Base-by-base conservation (phyloP, 805 yeast species). In the Candida nanaspora region DNA sequence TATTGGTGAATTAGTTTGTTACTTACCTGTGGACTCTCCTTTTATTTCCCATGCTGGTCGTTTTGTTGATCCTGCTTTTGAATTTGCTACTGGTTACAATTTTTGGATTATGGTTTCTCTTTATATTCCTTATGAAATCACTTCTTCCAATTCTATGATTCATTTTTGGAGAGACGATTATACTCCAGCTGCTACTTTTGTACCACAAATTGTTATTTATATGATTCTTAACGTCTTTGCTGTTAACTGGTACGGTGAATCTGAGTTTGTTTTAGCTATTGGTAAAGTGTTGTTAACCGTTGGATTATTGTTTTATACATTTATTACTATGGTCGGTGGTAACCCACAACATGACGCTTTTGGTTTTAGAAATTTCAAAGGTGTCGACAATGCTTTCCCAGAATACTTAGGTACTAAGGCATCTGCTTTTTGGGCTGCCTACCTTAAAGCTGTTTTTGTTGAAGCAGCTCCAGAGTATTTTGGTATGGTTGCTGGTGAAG, bases 401-500 rank as follows among this genome's bases (percentile, higher is more conserved):
- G 65, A 69, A 45, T 78, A 74, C 55, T 58, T 66, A 30, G 71
- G 74, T 11, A 57, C 69, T 5, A 89, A 89, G 0, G 53, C 57
- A 0, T 50, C 74, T 37, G 95, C 91, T 1, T 84, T 83, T 52
- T 59, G 83, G 50, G 72, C 80, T 0, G 82, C 89, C 45, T 59
- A 86, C 36, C 70, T 76, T 40, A 78, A 76, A 45, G 95, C 95
- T 7, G 68, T 83, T 23, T 86, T 82, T 57, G 82, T 91, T 1
- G 52, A 50, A 13, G 86, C 86, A 3, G 96, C 95, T 0, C 94
- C 95, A 2, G 96, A 87, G 59, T 83, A 84, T 51, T 75, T 87
- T 29, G 73, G 91, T 1, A 80, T 84, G 84, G 78, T 86, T 27
- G 94, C 95, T 3, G 87, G 94, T 36, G 95, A 87, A 57, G 94